Conservation (phyloP, 2,329 filamentous ascomycete genomes). For the Pyricularia sp. region DNA sequence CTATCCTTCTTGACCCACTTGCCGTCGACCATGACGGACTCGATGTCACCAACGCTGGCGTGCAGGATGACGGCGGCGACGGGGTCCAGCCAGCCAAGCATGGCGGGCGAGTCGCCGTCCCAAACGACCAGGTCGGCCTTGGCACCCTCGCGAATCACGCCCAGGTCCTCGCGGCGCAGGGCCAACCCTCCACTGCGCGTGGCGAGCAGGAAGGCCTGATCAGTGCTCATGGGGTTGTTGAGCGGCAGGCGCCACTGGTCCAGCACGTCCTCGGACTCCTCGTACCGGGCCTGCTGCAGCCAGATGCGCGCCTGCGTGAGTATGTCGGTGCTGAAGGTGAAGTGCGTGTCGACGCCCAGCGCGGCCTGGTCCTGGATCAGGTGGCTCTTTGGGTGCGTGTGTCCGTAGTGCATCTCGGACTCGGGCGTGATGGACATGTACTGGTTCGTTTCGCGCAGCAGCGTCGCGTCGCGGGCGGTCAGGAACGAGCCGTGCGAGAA, state of each 20-base stretch:
- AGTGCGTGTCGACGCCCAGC: conserved; percentile 41
- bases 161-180: conserved; percentile 35
- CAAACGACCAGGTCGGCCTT: conserved; percentile 43
- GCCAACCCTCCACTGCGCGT: conserved; percentile 39
- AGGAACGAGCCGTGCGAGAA: conserved; percentile 38
- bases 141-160: conserved; percentile 32
- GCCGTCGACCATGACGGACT: conserved; percentile 36
- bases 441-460: conserved; percentile 35
- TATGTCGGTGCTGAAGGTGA: conserved; percentile 36
- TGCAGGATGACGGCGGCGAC: conserved; percentile 44
- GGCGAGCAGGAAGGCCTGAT: conserved; percentile 41
- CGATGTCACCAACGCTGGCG: conserved; percentile 36
- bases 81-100: conserved; percentile 42
- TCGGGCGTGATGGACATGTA: conserved; percentile 45
- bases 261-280: conserved; percentile 24
- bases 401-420: conserved; percentile 46
- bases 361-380: conserved; percentile 35
- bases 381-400: conserved; percentile 29
- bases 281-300: conserved; percentile 32
- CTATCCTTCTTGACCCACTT: conserved; percentile 32
- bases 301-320: conserved; percentile 39
- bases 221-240: conserved; percentile 36
- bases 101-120: conserved; percentile 31
- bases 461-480: conserved; percentile 21
- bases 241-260: conserved; percentile 27